These are phyloP conservation scores for Collybiopsis luxurians DNA, from an alignment of 768 basidiomycete genomes.

Conservation along the genomic window DNA sequence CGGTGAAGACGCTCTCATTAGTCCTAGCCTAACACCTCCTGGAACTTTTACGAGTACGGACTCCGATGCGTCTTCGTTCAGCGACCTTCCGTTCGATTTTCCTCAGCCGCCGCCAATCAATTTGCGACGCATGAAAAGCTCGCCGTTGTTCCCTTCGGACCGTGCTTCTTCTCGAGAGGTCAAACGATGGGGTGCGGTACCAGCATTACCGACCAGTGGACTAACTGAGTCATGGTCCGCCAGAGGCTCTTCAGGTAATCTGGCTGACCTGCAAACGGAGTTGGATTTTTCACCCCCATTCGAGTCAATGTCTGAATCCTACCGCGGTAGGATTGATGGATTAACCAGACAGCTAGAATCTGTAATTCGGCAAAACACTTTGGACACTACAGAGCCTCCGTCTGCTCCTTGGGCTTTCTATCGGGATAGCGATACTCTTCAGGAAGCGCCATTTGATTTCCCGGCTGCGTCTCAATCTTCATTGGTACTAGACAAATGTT, in stretches of 20 bases:
- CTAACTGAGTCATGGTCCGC: not conserved
- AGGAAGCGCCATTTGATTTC: not conserved
- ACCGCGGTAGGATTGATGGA: slow-evolving; percentile 1
- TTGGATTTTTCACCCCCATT: slow-evolving; percentile 3
- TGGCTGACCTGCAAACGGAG: slow-evolving; percentile 1
- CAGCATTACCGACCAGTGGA: not conserved
- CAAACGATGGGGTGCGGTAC: slow-evolving; percentile 19
- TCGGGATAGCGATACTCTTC: not conserved
- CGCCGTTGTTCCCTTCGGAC: slow-evolving; percentile 34
- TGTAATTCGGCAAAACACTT: not conserved
- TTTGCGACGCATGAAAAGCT: slow-evolving; percentile 42
- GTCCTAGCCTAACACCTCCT: slow-evolving; percentile 26
- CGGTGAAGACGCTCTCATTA: slow-evolving; percentile 15
- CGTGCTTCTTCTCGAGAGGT: slow-evolving; percentile 22
- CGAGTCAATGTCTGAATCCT: not conserved
- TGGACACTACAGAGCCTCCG: not conserved
- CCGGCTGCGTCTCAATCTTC: slow-evolving; percentile 2
- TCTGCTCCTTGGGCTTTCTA: not conserved
- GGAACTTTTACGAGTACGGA: slow-evolving; percentile 26
- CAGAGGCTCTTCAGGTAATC: not conserved
- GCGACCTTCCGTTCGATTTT: slow-evolving; percentile 34
- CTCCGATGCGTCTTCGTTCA: slow-evolving; percentile 34
- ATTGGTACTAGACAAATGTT: not conserved
- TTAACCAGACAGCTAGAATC: not conserved
- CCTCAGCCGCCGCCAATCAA: slow-evolving; percentile 40